phyloP scores from a whole-genome alignment of 345 rosid species.

The Orychophragmus violaceus region DNA sequence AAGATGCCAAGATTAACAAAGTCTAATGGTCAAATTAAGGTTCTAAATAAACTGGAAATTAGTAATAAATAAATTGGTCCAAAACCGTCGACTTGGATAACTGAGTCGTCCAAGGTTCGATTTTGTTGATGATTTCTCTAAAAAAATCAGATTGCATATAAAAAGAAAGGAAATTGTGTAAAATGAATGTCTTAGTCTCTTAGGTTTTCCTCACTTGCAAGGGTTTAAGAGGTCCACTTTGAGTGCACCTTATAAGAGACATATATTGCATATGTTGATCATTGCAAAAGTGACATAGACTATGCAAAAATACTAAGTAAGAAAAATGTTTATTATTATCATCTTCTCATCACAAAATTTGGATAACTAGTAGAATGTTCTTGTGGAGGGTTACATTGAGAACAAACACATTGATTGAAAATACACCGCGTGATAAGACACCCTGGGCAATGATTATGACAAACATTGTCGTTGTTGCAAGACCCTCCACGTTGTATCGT shows the following conservation, averaged over 20 bases:
- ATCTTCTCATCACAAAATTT: neutral
- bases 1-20: too few species aligned
- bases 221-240: too few species aligned
- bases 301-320: neutral
- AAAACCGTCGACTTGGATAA: too few species aligned
- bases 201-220: too few species aligned
- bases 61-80: too few species aligned
- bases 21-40: too few species aligned
- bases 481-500: slow-evolving; percentile 18
- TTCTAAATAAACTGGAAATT: too few species aligned
- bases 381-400: neutral
- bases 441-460: slow-evolving; percentile 7
- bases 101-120: too few species aligned
- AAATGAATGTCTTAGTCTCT: too few species aligned
- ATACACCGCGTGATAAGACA: slow-evolving; percentile 1
- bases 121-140: too few species aligned
- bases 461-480: slow-evolving; percentile 11
- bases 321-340: neutral
- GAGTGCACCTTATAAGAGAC: neutral
- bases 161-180: too few species aligned
- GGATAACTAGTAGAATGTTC: neutral
- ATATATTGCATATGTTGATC: neutral
- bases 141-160: too few species aligned
- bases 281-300: neutral
- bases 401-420: slow-evolving; percentile 21